Evolutionary conservation across 1,139 yeast genomes (phyloP), one percentile per base, ranked within the genome.

Genomic region (Pneumocystis canis): DNA sequence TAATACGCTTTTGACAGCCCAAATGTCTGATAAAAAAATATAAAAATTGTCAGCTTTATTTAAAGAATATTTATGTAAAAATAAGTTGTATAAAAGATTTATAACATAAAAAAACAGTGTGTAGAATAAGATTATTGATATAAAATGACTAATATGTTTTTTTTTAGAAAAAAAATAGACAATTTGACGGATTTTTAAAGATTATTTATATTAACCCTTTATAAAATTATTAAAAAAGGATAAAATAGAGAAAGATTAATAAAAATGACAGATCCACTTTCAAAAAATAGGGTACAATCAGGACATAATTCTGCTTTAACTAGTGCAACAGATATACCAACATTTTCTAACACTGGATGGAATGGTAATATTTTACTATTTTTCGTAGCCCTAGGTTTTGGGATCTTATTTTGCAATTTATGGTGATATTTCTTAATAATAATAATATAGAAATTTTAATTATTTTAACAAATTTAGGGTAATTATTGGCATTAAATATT

Each of bases 361-460:
- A 47, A 47, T 47, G 54, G 54, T 16, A 47, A 47, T 47, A 47
- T 47, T 16, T 64, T 72, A 53, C 66, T 75, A 31, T 75, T 74
- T 66, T 75, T 75, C 63, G 73, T 75, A 33, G 77, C 77, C 11
- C 70, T 75, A 5, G 78, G 76, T 0, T 68, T 75, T 60, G 78
- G 78, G 6, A 70, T 75, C 14, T 73, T 74, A 11, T 74, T 75
- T 61, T 70, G 73, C 47, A 73, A 73, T 64, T 66, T 75, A 18
- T 75, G 71, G 77, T n/a, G 25, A n/a, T n/a, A n/a, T n/a, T 47
- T 30, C 28, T 47, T 28, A 3, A 25, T 25, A 9, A 25, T 25
- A 3, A 3, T 1, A 35, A 9, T 5, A 5, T 2, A 25, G 1
- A n/a, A 25, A 14, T 20, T n/a, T 25, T 25, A 9, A 25, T 3